Conservation (phyloP, 2,329 filamentous ascomycete species). For the Alternaria tenuissima region DNA sequence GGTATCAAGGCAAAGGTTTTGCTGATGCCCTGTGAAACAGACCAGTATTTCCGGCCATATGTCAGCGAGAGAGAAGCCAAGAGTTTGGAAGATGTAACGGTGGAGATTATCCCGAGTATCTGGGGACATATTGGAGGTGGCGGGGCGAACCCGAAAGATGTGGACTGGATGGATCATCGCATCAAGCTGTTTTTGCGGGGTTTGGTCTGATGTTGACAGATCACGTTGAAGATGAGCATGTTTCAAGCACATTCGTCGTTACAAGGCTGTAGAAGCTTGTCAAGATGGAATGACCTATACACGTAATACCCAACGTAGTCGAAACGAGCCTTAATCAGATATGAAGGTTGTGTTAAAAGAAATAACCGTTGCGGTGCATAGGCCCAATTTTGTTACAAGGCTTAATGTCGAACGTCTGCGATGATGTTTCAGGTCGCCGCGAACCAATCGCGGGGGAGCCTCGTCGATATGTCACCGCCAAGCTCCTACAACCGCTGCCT, state of each 20-base stretch:
- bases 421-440: neutral
- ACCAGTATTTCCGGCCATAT: constrained; percentile 54
- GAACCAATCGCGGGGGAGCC: constrained; percentile 47
- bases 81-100: constrained; percentile 40
- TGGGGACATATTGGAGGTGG: constrained; percentile 55
- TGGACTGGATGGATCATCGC: constrained; percentile 30
- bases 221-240: neutral
- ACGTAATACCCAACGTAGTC: neutral
- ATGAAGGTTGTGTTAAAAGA: neutral
- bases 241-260: neutral
- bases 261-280: neutral
- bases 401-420: neutral
- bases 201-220: neutral
- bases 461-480: constrained; percentile 43
- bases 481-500: constrained; percentile 28
- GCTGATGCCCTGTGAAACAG: constrained; percentile 52
- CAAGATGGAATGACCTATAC: neutral
- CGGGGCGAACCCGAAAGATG: constrained; percentile 46
- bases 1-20: constrained; percentile 49
- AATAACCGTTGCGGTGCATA: neutral
- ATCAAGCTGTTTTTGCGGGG: constrained; percentile 22
- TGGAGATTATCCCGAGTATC: constrained; percentile 48
- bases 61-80: constrained; percentile 51
- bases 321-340: neutral
- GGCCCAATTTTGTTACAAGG: neutral